phyloP scores from a whole-genome alignment of 177 flowering plant species.

The Vitis hybrid region DNA sequence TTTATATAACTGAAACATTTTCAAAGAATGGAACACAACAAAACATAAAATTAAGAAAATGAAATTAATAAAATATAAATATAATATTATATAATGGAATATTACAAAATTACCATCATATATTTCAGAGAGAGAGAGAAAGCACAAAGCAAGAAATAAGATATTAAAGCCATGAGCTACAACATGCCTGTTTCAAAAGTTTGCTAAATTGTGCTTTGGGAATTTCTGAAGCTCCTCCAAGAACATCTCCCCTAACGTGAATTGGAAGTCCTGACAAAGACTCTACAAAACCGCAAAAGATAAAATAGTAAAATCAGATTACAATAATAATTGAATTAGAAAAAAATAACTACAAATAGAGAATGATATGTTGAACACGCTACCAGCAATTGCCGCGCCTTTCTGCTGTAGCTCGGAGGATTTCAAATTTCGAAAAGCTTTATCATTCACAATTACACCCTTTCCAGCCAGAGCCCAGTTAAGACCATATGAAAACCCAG shows the following conservation, averaged over 20 bases:
- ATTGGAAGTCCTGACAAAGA: constrained; percentile 43
- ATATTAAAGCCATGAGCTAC: constrained; percentile 2
- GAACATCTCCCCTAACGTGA: constrained; percentile 37
- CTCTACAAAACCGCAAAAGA: constrained; percentile 20
- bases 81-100: too few species aligned
- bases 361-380: not conserved
- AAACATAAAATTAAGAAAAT: too few species aligned
- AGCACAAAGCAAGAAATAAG: not conserved
- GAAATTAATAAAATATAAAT: too few species aligned
- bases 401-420: constrained; percentile 44
- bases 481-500: constrained; percentile 47
- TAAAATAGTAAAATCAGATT: not conserved
- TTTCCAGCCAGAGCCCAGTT: constrained; percentile 54
- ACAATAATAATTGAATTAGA: not conserved
- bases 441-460: constrained; percentile 56
- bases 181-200: constrained; percentile 51
- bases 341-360: not conserved
- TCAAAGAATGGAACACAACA: too few species aligned
- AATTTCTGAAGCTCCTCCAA: constrained; percentile 34
- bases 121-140: constrained; percentile 1
- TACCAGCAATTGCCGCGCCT: constrained; percentile 47
- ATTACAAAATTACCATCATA: too few species aligned
- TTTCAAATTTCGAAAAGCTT: constrained; percentile 48
- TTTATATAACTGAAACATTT: too few species aligned
- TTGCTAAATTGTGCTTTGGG: constrained; percentile 48